Base-by-base conservation (phyloP, 1,284 basidiomycete genomes). In the Ganoderma resinaceum region DNA sequence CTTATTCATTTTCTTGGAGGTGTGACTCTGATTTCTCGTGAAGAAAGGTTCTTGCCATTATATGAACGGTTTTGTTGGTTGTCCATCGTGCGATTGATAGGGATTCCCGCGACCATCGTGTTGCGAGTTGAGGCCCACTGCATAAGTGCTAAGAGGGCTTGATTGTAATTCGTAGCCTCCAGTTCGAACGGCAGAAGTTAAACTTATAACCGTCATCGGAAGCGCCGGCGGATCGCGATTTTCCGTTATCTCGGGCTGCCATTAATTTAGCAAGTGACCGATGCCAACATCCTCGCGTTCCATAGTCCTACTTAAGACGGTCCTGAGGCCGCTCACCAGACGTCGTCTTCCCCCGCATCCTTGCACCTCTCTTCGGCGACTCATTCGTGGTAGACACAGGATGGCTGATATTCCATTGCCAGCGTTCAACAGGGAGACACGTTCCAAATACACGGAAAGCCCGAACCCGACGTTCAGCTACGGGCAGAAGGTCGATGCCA, bases 401-500 rank as follows among this genome's bases (percentile, higher is more conserved):
- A 65, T 46, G 43, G 12, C 37, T 5, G 38, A 43, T 26, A 43
- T 14, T 12, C 20, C 66, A 23, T 64, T 75, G 16, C 68, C 72
- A 0, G 60, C 73, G 1, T 57, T 57, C 53, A 35, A 35, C 46
- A 49, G 58, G 62, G 57, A 42, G 16, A 9, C 58, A 1, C 31
- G 57, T 33, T 79, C 81, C 63, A 78, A 76, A 67, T 82, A 78
- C 71, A 88, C 85, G 0, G 82, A 87, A 64, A 74, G 83, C 2
- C 90, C 91, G 0, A 83, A 89, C 73, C 87, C 90, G 0, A 74
- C 78, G 0, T 95, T 89, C 86, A 80, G 81, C 7, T 86, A 82
- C 66, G 89, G 91, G 0, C 82, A 89, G 67, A 82, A 79, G 23
- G 76, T 89, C 14, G 82, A 84, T 1, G 80, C 82, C n/a, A 85